These are phyloP conservation scores for Trifolium pratense DNA, from an alignment of 306 rosid species.

Conservation along the genomic window DNA sequence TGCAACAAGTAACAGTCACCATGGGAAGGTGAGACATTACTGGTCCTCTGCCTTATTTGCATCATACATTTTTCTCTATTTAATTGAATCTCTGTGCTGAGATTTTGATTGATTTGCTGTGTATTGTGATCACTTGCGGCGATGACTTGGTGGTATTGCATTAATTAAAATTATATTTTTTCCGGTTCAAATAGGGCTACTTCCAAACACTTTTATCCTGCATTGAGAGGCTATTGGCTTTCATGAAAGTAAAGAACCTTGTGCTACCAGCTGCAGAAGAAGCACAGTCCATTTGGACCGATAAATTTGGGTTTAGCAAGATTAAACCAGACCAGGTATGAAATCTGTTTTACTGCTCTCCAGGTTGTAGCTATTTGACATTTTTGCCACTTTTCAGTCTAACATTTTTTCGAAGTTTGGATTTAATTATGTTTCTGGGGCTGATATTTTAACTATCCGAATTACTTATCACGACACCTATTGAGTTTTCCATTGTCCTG, in stretches of 20 bases:
- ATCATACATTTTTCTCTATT: slow-evolving; percentile 15
- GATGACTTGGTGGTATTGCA: slow-evolving; percentile 3
- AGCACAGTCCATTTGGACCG: slow-evolving; percentile 90
- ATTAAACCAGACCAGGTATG: slow-evolving; percentile 77
- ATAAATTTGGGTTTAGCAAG: slow-evolving; percentile 80
- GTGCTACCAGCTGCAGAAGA: slow-evolving; percentile 95
- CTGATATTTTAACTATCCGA: slow-evolving; percentile 10
- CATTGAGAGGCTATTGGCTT: slow-evolving; percentile 80
- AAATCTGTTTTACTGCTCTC: slow-evolving; percentile 22
- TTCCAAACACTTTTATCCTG: slow-evolving; percentile 83
- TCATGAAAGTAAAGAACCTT: slow-evolving; percentile 74
- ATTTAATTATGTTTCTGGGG: slow-evolving; percentile 18
- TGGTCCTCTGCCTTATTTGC: slow-evolving; percentile 24
- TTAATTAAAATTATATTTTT: slow-evolving; percentile 3
- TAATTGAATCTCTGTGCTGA: slow-evolving; percentile 23
- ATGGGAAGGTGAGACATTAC: slow-evolving; percentile 70
- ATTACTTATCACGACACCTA: slow-evolving; percentile 1
- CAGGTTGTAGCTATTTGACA: slow-evolving; percentile 1
- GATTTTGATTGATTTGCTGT: slow-evolving; percentile 20
- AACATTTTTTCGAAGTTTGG: slow-evolving; percentile 30
- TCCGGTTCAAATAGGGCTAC: slow-evolving; percentile 73
- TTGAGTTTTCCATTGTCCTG: slow-evolving; percentile 36
- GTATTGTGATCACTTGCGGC: slow-evolving; percentile 11
- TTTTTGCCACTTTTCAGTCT: slow-evolving; percentile 10
- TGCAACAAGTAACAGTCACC: slow-evolving; percentile 81